phyloP scores from a whole-genome alignment of 129 eudicot species.

The Erigeron canadensis region DNA sequence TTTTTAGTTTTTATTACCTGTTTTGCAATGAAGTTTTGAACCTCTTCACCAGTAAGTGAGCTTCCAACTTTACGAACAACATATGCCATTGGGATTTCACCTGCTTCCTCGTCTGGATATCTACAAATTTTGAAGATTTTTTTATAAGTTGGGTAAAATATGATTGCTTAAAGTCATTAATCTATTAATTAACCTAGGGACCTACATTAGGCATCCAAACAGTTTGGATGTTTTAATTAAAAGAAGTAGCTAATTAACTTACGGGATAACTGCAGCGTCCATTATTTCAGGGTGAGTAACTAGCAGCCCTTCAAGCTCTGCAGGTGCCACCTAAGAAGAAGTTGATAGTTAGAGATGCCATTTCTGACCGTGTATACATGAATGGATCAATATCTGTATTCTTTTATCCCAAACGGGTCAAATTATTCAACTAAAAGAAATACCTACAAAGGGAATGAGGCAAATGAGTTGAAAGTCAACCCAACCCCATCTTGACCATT shows the following conservation, averaged over 20 bases:
- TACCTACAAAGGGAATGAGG: background rate
- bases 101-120: constrained; percentile 79
- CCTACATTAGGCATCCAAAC: background rate
- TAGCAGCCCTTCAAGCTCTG: constrained; percentile 92
- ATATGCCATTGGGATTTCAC: constrained; percentile 82
- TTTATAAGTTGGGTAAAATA: background rate
- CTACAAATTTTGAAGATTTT: constrained; percentile 19
- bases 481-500: background rate
- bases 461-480: background rate
- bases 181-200: background rate
- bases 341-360: constrained; percentile 5
- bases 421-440: background rate
- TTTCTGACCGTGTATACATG: background rate
- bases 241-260: constrained; percentile 21
- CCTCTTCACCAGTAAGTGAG: constrained; percentile 62
- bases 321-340: constrained; percentile 84
- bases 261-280: constrained; percentile 97
- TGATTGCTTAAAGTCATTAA: background rate
- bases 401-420: constrained; percentile 2
- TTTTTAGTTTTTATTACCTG: constrained; percentile 51
- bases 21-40: constrained; percentile 63
- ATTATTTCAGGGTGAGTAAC: constrained; percentile 75
- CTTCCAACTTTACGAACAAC: constrained; percentile 66
- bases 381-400: background rate
- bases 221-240: background rate